These are phyloP conservation scores for Boletus patriciae DNA, from an alignment of 768 basidiomycete genomes.

Conservation along the genomic window DNA sequence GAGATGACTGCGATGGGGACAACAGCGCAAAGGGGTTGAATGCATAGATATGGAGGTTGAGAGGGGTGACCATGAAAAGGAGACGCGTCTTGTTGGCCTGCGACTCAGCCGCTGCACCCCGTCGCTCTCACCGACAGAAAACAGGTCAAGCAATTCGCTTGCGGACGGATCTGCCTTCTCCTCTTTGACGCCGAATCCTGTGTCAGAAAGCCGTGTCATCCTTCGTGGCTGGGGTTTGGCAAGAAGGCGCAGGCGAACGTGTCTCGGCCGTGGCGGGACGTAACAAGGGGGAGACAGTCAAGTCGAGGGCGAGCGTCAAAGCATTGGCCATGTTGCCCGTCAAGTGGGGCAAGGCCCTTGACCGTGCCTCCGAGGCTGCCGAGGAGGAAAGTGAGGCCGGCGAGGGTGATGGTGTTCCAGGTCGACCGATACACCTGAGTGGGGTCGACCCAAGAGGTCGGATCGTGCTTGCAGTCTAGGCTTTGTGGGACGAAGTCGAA, in stretches of 20 bases:
- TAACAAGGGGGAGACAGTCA: constrained; percentile 45
- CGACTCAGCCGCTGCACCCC: constrained; percentile 35
- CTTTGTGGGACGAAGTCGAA: constrained; percentile 81
- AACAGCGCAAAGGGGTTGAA: too few relatives aligned
- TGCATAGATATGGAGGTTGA: not conserved
- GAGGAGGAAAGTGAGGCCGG: constrained; percentile 48
- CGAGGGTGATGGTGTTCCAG: constrained; percentile 34
- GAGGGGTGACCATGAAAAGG: constrained; percentile 8
- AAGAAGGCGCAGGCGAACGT: constrained; percentile 72
- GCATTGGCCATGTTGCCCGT: constrained; percentile 70
- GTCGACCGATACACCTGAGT: constrained; percentile 40
- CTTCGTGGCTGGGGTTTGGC: constrained; percentile 80
- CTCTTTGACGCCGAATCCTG: constrained; percentile 82
- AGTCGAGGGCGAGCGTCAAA: constrained; percentile 66
- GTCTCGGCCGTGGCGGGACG: constrained; percentile 48
- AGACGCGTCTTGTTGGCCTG: constrained; percentile 25
- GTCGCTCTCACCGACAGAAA: constrained; percentile 71
- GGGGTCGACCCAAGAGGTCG: constrained; percentile 53
- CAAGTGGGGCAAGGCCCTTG: constrained; percentile 67
- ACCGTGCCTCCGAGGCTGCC: constrained; percentile 44
- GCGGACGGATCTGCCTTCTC: constrained; percentile 75
- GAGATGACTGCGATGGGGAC: too few relatives aligned
- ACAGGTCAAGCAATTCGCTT: constrained; percentile 53
- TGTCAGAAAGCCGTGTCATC: constrained; percentile 77
- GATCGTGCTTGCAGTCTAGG: constrained; percentile 80